Conservation (phyloP, 1,139 yeast species). For the Dujonia santamariae region DNA sequence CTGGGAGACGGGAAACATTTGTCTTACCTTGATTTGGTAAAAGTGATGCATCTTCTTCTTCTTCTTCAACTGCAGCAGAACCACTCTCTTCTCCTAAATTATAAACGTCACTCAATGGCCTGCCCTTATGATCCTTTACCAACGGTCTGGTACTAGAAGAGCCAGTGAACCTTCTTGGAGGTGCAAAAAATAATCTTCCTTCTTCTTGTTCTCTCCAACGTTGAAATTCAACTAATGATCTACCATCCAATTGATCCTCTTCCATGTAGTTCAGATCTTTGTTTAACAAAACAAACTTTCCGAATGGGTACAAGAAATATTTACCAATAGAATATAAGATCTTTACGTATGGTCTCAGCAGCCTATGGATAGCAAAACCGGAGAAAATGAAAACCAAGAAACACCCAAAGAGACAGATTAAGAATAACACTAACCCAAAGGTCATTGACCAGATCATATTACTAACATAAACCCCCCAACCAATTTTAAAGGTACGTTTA, state of each 20-base stretch:
- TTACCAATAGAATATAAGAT: conserved; percentile 62
- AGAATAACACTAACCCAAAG: conserved; percentile 61
- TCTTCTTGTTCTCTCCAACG: conserved; percentile 84
- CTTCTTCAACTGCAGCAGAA: no score
- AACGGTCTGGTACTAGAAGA: conserved; percentile 34
- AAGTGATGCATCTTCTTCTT: no score
- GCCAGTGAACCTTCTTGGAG: conserved; percentile 47
- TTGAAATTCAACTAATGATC: conserved; percentile 79
- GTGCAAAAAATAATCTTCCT: conserved; percentile 70
- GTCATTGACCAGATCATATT: conserved; percentile 74
- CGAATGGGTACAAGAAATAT: conserved; percentile 82
- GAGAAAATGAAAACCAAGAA: conserved; percentile 39
- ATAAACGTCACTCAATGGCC: conserved; percentile 40
- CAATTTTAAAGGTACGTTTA: conserved; percentile 45
- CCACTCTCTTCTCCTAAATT: conserved; percentile 23
- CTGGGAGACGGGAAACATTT: conserved; percentile 2
- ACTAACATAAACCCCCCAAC: conserved; percentile 65
- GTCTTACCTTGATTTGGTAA: no score
- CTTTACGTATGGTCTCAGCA: conserved; percentile 53
- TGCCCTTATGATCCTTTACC: conserved; percentile 43
- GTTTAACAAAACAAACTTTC: conserved; percentile 76
- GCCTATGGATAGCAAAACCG: conserved; percentile 43
- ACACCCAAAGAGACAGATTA: conserved; percentile 50
- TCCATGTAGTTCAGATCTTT: conserved; percentile 77
- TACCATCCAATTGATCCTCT: conserved; percentile 89